Evolutionary conservation across 768 basidiomycete species (phyloP).

Genomic region (Coprinopsis marcescibilis): DNA sequence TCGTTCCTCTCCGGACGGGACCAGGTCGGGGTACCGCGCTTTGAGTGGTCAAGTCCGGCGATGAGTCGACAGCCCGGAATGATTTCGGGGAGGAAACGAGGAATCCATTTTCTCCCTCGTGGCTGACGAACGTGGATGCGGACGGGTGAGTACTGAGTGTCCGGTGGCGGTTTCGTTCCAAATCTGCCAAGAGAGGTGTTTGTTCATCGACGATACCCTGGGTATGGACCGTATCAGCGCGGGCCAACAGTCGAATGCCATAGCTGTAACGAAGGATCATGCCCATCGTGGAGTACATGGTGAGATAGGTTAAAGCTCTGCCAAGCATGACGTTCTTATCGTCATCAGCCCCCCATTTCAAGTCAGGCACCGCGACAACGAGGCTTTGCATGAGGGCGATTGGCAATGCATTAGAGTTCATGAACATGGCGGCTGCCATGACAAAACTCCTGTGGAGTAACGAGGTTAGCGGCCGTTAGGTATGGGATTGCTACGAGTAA

Average conservation of each 20-base stretch:
- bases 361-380: constrained; percentile 72
- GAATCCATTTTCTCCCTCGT: constrained; percentile 6
- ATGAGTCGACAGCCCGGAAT: background rate
- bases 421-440: constrained; percentile 80
- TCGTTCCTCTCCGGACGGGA: constrained; percentile 25
- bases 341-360: constrained; percentile 80
- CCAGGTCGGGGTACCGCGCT: constrained; percentile 13
- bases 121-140: constrained; percentile 8
- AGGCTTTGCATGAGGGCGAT: constrained; percentile 93
- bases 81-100: constrained; percentile 6
- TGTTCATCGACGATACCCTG: constrained; percentile 23
- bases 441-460: constrained; percentile 59
- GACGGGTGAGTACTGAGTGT: constrained; percentile 11
- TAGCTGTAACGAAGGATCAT: constrained; percentile 97
- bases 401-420: constrained; percentile 93
- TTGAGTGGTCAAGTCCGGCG: constrained; percentile 2
- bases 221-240: constrained; percentile 46
- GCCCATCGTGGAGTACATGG: constrained; percentile 90
- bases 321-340: constrained; percentile 87
- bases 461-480: constrained; percentile 6
- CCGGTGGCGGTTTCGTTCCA: background rate
- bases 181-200: constrained; percentile 35
- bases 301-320: constrained; percentile 82
- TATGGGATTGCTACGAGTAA: background rate
- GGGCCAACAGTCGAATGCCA: constrained; percentile 77